Evolutionary conservation across 306 rosid species (phyloP), one percentile per base, ranked within the genome.

Genomic region (Ammopiptanthus mongolicus): DNA sequence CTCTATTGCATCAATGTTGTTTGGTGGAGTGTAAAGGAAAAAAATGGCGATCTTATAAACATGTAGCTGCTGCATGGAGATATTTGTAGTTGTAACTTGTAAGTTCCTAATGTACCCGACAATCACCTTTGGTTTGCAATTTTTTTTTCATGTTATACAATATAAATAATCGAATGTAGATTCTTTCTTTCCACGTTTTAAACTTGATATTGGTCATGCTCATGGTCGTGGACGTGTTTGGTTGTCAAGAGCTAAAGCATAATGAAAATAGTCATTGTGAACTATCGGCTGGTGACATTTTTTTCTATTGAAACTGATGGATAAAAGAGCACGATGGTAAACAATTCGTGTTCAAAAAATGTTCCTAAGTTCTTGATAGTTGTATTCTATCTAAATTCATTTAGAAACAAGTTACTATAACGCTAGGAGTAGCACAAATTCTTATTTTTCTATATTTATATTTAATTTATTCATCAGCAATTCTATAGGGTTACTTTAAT

Each of bases 1-100:
- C 58, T 44, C 75, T 60, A 1, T 47, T 70, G 76, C 36, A 61
- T 70, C 58, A 51, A 41, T 71, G 71, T 31, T 78, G 73, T 71
- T 63, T 79, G 73, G 6, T 71, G 25, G 65, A 41, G 73, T 62
- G 44, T 53, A 63, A 71, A 71, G 52, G 63, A 9, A 39, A 47
- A 58, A 77, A 46, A 10, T 68, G 71, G 25, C 48, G 29, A 61
- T 69, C 77, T 29, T 69, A 23, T 3, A 15, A 36, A 46, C 75
- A 14, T 17, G 42, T 53, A 37, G 65, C 65, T 64, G 70, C 69
- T 42, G n/a, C 41, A 66, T 66, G 52, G 61, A 47, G 51, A 60
- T 60, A 18, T 78, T 78, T 60, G 57, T 77, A 31, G n/a, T 55
- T 41, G 74, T 39, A 55, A 39, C 25, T 77, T 61, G 23, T 11